phyloP scores from a whole-genome alignment of 1,284 basidiomycete species.

The Ustilago loliicola region DNA sequence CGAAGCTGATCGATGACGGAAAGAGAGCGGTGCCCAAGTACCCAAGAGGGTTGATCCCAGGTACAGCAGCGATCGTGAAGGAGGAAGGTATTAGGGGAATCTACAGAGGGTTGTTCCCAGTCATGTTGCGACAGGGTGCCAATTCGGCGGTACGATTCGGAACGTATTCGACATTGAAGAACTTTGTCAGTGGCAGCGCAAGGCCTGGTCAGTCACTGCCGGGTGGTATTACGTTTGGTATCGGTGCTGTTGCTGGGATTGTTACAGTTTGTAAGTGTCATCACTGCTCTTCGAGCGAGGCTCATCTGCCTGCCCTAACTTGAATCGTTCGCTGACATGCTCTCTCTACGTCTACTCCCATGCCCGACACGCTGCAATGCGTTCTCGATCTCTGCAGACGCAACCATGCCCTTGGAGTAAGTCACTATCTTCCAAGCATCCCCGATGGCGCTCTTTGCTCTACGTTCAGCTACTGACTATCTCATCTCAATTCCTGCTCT shows the following conservation, averaged over 20 bases:
- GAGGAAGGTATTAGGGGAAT: conserved; percentile 84
- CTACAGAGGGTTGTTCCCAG: conserved; percentile 93
- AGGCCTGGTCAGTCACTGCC: conserved; percentile 88
- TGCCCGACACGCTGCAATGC: too few species aligned
- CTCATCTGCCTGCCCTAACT: background rate
- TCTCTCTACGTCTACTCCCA: background rate
- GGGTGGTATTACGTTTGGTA: conserved; percentile 89
- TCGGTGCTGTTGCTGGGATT: conserved; percentile 91
- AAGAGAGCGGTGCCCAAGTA: conserved; percentile 86
- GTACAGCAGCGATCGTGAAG: conserved; percentile 83
- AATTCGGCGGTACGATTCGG: conserved; percentile 98
- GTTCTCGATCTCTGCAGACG: conserved; percentile 21
- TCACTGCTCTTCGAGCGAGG: background rate
- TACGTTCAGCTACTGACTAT: too few species aligned
- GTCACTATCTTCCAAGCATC: background rate
- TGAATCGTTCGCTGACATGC: background rate
- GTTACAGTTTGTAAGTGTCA: conserved; percentile 85
- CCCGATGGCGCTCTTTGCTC: background rate
- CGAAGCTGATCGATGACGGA: conserved; percentile 96
- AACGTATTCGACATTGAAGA: conserved; percentile 89
- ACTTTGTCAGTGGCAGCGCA: conserved; percentile 83
- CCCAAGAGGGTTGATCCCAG: conserved; percentile 84
- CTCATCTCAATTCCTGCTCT: background rate
- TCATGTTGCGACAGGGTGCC: conserved; percentile 97
- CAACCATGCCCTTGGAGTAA: conserved; percentile 68